Conservation (phyloP, 179 eudicot genomes). For the Actinidia polygama region DNA sequence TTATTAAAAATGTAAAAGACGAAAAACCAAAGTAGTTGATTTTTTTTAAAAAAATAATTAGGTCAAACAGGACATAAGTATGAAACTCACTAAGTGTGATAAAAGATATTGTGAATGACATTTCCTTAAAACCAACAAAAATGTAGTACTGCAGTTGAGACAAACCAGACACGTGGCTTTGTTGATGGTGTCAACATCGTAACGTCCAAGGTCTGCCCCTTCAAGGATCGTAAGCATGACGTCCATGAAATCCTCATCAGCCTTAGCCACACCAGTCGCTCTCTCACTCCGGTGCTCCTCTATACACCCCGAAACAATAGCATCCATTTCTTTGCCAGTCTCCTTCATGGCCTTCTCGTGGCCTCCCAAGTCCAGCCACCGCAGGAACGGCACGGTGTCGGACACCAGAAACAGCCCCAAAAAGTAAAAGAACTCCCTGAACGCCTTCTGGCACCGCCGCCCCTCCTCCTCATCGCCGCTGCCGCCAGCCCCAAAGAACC, state of each 20-base stretch:
- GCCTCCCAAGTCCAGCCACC: conserved; percentile 51
- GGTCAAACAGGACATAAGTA: no score
- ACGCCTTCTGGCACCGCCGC: conserved; percentile 21
- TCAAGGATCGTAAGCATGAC: conserved; percentile 33
- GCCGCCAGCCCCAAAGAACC: background rate
- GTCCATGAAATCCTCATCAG: conserved; percentile 28
- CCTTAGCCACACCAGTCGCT: background rate
- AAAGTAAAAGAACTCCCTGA: conserved; percentile 22
- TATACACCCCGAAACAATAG: conserved; percentile 36
- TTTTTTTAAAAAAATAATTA: no score
- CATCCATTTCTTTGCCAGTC: conserved; percentile 35
- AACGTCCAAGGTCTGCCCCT: conserved; percentile 11
- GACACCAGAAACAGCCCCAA: conserved; percentile 25
- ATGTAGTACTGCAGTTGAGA: background rate
- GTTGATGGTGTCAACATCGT: conserved; percentile 34
- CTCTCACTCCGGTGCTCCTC: conserved; percentile 34
- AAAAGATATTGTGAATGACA: no score
- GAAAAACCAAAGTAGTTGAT: no score
- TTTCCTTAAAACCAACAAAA: no score
- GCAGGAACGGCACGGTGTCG: conserved; percentile 33
- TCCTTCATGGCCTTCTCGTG: conserved; percentile 33
- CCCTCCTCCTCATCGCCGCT: conserved; percentile 13
- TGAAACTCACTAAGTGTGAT: no score
- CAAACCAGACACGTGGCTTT: conserved; percentile 46
- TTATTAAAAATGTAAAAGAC: no score